phyloP scores from a whole-genome alignment of 2,329 filamentous ascomycete species.

The Anthostomella pinea region DNA sequence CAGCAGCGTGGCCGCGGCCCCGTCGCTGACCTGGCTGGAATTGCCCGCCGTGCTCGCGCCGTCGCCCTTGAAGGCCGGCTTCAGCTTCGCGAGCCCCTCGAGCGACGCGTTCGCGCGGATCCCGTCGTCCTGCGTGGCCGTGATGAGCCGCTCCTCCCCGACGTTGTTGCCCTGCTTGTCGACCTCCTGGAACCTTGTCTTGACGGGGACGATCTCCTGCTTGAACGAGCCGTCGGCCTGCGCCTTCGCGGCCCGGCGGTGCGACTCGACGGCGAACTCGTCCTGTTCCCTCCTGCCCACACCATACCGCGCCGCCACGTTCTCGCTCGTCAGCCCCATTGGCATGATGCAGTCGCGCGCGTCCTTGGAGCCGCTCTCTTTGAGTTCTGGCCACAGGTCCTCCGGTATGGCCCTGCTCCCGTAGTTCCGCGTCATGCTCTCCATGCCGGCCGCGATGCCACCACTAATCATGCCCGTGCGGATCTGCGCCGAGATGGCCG shows the following conservation, averaged over 20 bases:
- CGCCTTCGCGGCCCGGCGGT: conserved; percentile 69
- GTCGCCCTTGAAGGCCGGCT: conserved; percentile 76
- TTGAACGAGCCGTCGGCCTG: conserved; percentile 69
- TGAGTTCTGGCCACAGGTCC: conserved; percentile 73
- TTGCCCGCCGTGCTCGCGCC: conserved; percentile 85
- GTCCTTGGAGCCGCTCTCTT: conserved; percentile 61
- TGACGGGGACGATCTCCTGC: conserved; percentile 76
- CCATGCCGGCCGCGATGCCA: conserved; percentile 86
- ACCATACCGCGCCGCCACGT: conserved; percentile 75
- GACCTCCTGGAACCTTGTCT: conserved; percentile 63
- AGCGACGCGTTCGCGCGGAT: conserved; percentile 66
- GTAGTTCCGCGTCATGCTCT: conserved; percentile 95
- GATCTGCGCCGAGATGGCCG: conserved; percentile 71
- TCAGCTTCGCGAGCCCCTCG: conserved; percentile 74
- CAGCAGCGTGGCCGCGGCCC: conserved; percentile 77
- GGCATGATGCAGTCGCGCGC: conserved; percentile 87
- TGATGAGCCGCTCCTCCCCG: conserved; percentile 58
- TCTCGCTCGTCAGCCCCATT: conserved; percentile 90
- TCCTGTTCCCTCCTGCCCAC: conserved; percentile 77
- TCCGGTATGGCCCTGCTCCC: conserved; percentile 79
- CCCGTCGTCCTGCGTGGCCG: conserved; percentile 77
- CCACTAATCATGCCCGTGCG: conserved; percentile 67
- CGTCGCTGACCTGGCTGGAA: conserved; percentile 81
- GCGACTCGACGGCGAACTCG: conserved; percentile 72
- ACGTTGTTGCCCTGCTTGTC: conserved; percentile 58